Percentiles rank a stretch among this genome's conserved stretches.
Conservation (phyloP, 495 filamentous ascomycete genomes). For the Rostrohypoxylon terebratum region DNA sequence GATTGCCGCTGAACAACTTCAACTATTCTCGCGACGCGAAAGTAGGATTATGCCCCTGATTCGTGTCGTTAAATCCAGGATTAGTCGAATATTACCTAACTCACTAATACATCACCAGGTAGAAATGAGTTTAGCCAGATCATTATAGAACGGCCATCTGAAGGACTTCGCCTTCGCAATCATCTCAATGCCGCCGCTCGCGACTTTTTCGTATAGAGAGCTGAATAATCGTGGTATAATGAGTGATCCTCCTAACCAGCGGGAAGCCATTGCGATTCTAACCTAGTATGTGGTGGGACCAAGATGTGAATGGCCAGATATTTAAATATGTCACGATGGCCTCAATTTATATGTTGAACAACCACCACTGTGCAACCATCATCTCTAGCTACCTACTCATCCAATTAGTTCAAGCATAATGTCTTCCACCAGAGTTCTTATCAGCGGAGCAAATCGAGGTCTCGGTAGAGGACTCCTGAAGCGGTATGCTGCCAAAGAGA, state of each 20-base stretch:
- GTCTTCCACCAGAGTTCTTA: slow-evolving; percentile 45
- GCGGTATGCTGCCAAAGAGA: slow-evolving; percentile 45
- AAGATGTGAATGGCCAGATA: background rate
- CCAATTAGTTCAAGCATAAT: slow-evolving; percentile 13
- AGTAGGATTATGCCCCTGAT: background rate
- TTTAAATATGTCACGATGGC: background rate
- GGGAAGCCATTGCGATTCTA: background rate
- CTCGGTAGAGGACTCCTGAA: slow-evolving; percentile 46
- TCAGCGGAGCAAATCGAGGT: slow-evolving; percentile 51
- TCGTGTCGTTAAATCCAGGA: background rate
- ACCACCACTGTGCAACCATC: background rate
- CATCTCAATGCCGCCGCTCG: background rate
- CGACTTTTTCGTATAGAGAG: background rate
- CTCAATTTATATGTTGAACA: background rate
- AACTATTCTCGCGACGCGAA: background rate
- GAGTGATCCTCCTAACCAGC: too few relatives aligned
- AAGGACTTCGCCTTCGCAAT: background rate
- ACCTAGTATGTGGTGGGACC: background rate
- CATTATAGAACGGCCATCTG: background rate
- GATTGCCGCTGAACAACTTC: background rate
- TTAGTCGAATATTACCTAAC: background rate
- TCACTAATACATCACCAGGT: background rate
- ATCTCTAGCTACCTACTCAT: background rate
- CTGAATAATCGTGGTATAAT: too few relatives aligned
- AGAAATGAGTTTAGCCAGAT: background rate